A percentile compares a stretch with the other conserved stretches of the same genome.
Conservation (phyloP, 2,329 filamentous ascomycete species). For the Cordyceps militaris region DNA sequence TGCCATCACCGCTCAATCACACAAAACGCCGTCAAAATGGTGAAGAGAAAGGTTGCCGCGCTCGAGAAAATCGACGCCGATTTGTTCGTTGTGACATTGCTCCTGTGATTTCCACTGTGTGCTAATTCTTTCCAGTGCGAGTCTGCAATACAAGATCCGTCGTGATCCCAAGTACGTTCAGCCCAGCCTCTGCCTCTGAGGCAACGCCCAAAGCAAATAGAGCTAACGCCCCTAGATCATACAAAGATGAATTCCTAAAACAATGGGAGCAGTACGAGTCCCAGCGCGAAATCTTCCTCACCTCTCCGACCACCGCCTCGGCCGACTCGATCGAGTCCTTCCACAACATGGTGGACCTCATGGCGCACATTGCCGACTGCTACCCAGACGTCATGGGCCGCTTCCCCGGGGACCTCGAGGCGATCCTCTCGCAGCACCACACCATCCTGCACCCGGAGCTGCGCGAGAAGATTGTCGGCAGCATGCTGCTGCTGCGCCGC, state of each 20-base stretch:
- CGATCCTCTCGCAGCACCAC: slow-evolving; percentile 77
- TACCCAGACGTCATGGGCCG: slow-evolving; percentile 72
- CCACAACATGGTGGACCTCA: slow-evolving; percentile 85
- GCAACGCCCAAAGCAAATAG: neutral
- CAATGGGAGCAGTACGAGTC: slow-evolving; percentile 91
- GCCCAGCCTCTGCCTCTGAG: neutral
- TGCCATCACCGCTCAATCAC: neutral
- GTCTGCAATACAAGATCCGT: slow-evolving; percentile 85
- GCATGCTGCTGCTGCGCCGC: slow-evolving; percentile 75
- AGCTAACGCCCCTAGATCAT: slow-evolving; percentile 51
- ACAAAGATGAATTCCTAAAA: slow-evolving; percentile 79
- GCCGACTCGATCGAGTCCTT: slow-evolving; percentile 76
- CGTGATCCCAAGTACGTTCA: slow-evolving; percentile 66
- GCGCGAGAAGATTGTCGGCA: slow-evolving; percentile 89
- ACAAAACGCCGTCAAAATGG: slow-evolving; percentile 44
- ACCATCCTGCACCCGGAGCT: slow-evolving; percentile 74
- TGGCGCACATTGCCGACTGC: slow-evolving; percentile 89
- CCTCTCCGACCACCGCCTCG: slow-evolving; percentile 70
- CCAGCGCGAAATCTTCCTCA: slow-evolving; percentile 84
- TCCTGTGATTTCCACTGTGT: neutral
- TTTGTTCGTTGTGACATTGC: slow-evolving; percentile 44
- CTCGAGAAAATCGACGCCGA: slow-evolving; percentile 95
- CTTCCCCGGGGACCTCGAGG: slow-evolving; percentile 75
- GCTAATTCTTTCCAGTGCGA: slow-evolving; percentile 51
- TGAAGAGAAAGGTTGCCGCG: slow-evolving; percentile 82